Evolutionary conservation across 75 land plant species (phyloP), one percentile per base, ranked within the genome.

Genomic region (Adiantum capillusveneris): DNA sequence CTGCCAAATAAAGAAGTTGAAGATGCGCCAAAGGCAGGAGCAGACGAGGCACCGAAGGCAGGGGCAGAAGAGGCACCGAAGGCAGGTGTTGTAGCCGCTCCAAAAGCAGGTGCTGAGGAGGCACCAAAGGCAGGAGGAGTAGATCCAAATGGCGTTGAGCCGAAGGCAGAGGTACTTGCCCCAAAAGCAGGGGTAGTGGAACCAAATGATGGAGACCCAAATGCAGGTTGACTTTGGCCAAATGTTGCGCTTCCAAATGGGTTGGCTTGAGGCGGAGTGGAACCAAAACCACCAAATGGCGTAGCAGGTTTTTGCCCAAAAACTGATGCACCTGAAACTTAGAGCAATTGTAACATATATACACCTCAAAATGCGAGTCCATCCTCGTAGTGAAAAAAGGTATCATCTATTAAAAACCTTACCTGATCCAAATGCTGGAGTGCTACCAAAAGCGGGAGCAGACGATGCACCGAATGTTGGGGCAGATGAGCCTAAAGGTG

Each of bases 261-360:
- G 65, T 80, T 86, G 43, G 90, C 28, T 68, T 80, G 96, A 29
- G 73, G 55, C 21, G 87, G 61, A 45, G 76, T 75, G n/a, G 84
- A 77, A 18, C 96, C 96, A 80, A 94, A 94, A 0, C 82, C 80
- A 44, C 90, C 96, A 73, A 95, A 95, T n/a, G 75, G 42, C 0
- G 68, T 45, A 1, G 82, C 73, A 58, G 96, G 92, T 58, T 86
- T 90, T 52, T 90, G 96, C 14, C 91, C 96, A 67, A 95, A 95
- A 1, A 65, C 29, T 31, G 88, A 72, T 46, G 85, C 68, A 19
- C 85, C 96, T 86, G 66, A 1, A 12, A 14, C 20, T 56, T 37
- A 75, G 18, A 29, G 54, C 64, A 60, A 50, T 1, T 18, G 19
- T 13, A 41, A 41, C 9, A 9, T 14, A 41, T 41, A 9, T 14